Evolutionary conservation across 192 early-diverging fungal genomes (phyloP).

Genomic region (Backusella westeae): DNA sequence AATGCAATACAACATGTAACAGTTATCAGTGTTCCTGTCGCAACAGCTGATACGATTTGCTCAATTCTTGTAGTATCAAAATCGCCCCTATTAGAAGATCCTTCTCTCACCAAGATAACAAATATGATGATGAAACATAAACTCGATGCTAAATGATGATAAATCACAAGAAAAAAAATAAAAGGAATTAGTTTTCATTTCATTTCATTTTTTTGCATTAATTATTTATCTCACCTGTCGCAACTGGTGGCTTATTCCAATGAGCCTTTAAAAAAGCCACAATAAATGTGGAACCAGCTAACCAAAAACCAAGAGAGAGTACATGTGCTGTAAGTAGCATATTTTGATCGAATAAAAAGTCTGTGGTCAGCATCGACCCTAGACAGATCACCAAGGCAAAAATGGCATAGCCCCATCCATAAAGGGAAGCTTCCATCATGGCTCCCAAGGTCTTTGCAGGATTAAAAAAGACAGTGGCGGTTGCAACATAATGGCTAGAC

Average conservation of each 20-base stretch:
- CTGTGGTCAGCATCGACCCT: constrained; percentile 46
- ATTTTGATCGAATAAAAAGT: constrained; percentile 45
- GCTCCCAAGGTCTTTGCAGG: constrained; percentile 71
- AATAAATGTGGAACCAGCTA: constrained; percentile 51
- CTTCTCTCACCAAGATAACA: constrained; percentile 49
- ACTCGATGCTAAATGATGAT: constrained; percentile 31
- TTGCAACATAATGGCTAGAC: constrained; percentile 67
- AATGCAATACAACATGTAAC: constrained; percentile 41
- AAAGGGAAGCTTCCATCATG: constrained; percentile 51
- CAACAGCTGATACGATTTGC: constrained; percentile 41
- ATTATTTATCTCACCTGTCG: constrained; percentile 18
- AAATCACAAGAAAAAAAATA: not conserved
- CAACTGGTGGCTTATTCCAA: constrained; percentile 53
- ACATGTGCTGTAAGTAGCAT: constrained; percentile 38
- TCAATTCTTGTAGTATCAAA: constrained; percentile 43
- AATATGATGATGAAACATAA: constrained; percentile 55
- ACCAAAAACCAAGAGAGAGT: constrained; percentile 48
- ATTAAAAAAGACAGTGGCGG: constrained; percentile 74
- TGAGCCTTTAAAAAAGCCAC: constrained; percentile 51
- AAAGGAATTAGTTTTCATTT: no score
- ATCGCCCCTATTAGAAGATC: constrained; percentile 40
- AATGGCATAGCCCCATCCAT: constrained; percentile 37
- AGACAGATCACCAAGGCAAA: constrained; percentile 45
- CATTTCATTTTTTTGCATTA: not conserved
- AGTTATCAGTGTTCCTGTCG: constrained; percentile 45